phyloP scores from a whole-genome alignment of 345 rosid genomes.

The Clarkia xantiana region DNA sequence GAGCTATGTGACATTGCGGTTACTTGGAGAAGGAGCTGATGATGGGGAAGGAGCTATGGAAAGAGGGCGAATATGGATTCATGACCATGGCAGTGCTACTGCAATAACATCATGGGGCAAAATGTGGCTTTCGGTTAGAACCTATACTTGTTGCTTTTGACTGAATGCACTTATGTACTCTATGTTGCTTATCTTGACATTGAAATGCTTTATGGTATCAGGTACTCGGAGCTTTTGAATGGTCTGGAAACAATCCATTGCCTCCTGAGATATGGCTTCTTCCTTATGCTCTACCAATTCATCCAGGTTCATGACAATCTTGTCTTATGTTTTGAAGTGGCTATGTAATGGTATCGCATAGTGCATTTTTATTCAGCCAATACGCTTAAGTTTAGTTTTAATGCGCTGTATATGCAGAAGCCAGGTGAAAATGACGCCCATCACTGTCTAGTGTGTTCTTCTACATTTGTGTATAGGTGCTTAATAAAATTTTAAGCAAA shows the following conservation, averaged over 20 bases:
- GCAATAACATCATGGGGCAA: conserved; percentile 89
- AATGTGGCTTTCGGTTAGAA: conserved; percentile 94
- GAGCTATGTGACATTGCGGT: conserved; percentile 71
- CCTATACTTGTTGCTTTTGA: conserved; percentile 11
- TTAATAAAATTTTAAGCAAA: too few species aligned
- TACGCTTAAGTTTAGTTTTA: too few species aligned
- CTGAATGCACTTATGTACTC: conserved; percentile 4
- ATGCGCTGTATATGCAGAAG: too few species aligned
- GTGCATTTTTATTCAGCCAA: neutral
- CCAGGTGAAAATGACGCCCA: too few species aligned
- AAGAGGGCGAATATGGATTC: conserved; percentile 77
- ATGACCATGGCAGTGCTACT: conserved; percentile 87
- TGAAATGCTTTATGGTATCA: conserved; percentile 19
- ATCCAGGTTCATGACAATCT: conserved; percentile 53
- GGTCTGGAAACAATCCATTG: conserved; percentile 94
- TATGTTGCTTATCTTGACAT: neutral
- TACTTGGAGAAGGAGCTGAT: conserved; percentile 90
- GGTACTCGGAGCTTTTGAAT: conserved; percentile 92
- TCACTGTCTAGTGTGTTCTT: too few species aligned
- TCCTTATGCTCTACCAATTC: conserved; percentile 70
- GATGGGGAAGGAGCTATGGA: conserved; percentile 76
- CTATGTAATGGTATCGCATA: neutral
- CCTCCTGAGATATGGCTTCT: conserved; percentile 99
- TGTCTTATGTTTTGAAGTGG: neutral
- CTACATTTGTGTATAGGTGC: too few species aligned